Percentiles rank a stretch among this genome's conserved stretches.
Conservation (phyloP, 345 rosid species). For the Eucalyptus curtisii region DNA sequence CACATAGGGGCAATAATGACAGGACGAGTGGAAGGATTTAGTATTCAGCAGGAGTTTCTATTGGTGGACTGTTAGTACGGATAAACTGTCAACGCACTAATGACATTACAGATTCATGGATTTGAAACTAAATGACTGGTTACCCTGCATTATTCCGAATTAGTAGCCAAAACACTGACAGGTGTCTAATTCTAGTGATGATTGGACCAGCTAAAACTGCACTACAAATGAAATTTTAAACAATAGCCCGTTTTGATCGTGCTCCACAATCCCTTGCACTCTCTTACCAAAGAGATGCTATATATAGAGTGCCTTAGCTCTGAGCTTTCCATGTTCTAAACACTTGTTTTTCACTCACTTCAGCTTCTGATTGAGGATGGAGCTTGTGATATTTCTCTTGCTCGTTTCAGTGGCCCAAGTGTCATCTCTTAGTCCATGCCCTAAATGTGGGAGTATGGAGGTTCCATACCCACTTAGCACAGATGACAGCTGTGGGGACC, state of each 20-base stretch:
- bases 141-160: background rate
- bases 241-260: background rate
- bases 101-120: background rate
- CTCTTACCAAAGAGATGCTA: background rate
- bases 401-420: constrained; percentile 3
- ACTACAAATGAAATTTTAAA: background rate
- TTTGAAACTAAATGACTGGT: background rate
- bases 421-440: constrained; percentile 16
- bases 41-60: background rate
- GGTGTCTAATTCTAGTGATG: background rate
- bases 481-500: constrained; percentile 30
- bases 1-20: background rate
- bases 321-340: background rate
- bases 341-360: background rate
- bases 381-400: background rate
- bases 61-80: background rate
- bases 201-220: background rate
- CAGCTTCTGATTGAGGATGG: background rate
- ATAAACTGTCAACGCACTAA: background rate
- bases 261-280: background rate
- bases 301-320: background rate
- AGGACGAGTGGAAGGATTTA: background rate
- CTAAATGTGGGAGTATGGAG: constrained; percentile 34
- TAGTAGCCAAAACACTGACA: background rate
- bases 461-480: constrained; percentile 58